Base-by-base conservation (phyloP, 108 stramenopile species). In the Cylindrotheca closterium region DNA sequence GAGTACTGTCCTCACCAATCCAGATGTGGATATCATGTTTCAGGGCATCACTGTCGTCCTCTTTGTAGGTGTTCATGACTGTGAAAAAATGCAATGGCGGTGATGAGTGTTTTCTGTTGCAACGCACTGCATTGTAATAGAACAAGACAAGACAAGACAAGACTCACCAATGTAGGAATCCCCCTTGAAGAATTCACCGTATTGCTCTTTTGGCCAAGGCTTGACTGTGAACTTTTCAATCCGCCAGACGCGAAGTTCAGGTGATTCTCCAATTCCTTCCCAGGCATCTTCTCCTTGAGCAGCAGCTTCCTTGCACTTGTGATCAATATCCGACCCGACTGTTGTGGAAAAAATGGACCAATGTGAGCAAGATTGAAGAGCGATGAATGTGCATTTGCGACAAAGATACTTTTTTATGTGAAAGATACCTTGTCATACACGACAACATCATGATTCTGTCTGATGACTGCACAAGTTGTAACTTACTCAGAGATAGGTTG, bases 131-230 rank as follows among this genome's bases (percentile, higher is more conserved):
- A 42, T 10, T 42, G 10, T 15, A 42, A 42, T 10, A 10, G 37
- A 42, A 42, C 37, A 15, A 17, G 51, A 33, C 25, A 64, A 31
- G n/a, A 54, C 18, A 51, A 56, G 67, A 7, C 88, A 89, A 34
- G 37, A 95, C 59, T 3, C 90, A 42, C 37, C 70, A 60, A 97
- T 87, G 83, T 96, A 96, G 18, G 86, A 85, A 73, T 96, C 93
- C 8, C 95, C 95, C n/a, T 63, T 67, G 78, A 81, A 79, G 80
- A 97, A 96, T 33, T 74, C 63, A 12, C 96, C 96, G 54, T 89
- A 78, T 30, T 73, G 75, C 23, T 81, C 60, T 30, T 67, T 32
- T 2, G 78, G 78, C 82, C 83, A 81, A 22, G 68, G 48, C 19
- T 67, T 51, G 53, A 89, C 55, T 32, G 77, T 62, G 51, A 88